Evolutionary conservation across 352 stramenopile species (phyloP).

Genomic region (Globisporangium emineosum): DNA sequence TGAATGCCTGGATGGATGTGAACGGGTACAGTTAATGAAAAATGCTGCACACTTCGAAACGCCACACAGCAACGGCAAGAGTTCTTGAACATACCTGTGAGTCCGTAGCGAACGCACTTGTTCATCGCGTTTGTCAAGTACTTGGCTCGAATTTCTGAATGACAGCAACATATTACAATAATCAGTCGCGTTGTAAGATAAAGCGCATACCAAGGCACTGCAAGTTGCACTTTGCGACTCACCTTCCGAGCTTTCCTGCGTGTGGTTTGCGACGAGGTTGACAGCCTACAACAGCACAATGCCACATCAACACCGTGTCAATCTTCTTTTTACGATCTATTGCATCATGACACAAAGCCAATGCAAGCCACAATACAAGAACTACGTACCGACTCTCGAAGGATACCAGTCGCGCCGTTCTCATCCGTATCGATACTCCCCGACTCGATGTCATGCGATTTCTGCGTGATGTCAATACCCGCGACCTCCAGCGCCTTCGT

Average conservation of each 20-base stretch:
- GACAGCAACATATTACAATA: neutral
- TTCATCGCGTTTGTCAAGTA: conserved; percentile 61
- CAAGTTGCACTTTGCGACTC: neutral
- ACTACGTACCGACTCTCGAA: conserved; percentile 66
- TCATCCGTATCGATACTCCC: conserved; percentile 69
- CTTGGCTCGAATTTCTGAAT: conserved; percentile 49
- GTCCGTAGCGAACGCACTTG: conserved; percentile 64
- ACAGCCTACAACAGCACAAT: conserved; percentile 46
- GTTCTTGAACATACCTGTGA: conserved; percentile 45
- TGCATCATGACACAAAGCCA: neutral
- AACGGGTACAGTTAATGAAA: conserved; percentile 2
- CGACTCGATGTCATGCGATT: conserved; percentile 27
- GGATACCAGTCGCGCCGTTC: conserved; percentile 56
- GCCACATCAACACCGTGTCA: neutral
- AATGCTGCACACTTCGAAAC: neutral
- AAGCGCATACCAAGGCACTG: neutral
- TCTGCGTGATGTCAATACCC: conserved; percentile 39
- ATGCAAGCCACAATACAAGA: neutral
- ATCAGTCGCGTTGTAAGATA: neutral
- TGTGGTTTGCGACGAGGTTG: conserved; percentile 67
- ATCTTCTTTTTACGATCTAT: neutral
- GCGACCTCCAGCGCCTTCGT: conserved; percentile 78
- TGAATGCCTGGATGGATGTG: conserved; percentile 49
- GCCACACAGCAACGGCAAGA: neutral
- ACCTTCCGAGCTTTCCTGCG: conserved; percentile 66